Base-by-base conservation (phyloP, 2,329 filamentous ascomycete species). In the Pseudogymnoascus sp. region DNA sequence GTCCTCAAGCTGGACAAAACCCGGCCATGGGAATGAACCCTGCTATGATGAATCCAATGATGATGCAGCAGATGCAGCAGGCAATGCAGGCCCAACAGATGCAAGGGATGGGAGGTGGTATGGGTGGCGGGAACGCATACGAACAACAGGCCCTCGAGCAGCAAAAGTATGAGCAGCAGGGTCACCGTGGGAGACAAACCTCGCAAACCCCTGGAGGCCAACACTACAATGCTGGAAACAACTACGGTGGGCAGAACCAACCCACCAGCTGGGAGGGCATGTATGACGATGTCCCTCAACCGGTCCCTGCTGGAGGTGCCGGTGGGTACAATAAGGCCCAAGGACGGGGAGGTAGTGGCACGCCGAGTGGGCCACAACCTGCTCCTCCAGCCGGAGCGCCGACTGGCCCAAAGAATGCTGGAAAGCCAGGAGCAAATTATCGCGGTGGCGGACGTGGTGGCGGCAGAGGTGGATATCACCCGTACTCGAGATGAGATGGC, bases 261-360 rank as follows among this genome's bases (percentile, higher is more conserved):
- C 88, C 88, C n/a, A 90, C 89, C 22, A 92, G 88, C 39, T 97
- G 92, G 91, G 93, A 97, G 73, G 93, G 93, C 70, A 96, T 96
- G 91, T 97, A 97, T 73, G 93, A 97, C 72, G 93, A 97, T 72
- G 90, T 92, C 1, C 92, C 91, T 14, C 90, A 93, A 71, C 90
- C 90, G 4, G 86, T 87, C 68, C 82, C 86, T 58, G 65, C 65
- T 22, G 80, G 78, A 53, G 78, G 80, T 58, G 75, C 71, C n/a
- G 74, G 78, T 63, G 75, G 76, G 64, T 37, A 39, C 33, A 58
- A 38, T 38, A 58, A 58, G 35, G 22, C 8, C 14, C 53, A 58
- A 36, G 70, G 63, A 12, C 64, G 68, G 39, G 65, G 69, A 9
- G 61, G 63, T 5, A 71, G 71, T 38, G 69, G 65, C 30, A 71